A percentile compares a stretch with the other conserved stretches of the same genome.
Conservation (phyloP, 2,329 filamentous ascomycete species). For the Aspergillus hiratsukae region DNA sequence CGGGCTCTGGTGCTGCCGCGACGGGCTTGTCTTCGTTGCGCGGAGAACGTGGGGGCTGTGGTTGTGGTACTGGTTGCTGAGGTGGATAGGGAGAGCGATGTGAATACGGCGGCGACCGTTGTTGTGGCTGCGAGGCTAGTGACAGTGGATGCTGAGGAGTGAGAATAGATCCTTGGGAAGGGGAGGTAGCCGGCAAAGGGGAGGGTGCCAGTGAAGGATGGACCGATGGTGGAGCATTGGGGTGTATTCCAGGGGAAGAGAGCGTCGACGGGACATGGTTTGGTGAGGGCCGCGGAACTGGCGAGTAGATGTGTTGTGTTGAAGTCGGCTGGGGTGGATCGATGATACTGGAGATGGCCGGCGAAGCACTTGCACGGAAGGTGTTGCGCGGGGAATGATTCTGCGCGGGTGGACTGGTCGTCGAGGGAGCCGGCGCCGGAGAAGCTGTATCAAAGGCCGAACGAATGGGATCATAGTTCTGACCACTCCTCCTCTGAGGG, state of each 20-base stretch:
- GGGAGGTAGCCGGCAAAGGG: conserved; percentile 19
- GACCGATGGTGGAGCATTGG: conserved; percentile 21
- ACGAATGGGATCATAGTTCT: conserved; percentile 85
- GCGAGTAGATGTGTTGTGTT: conserved; percentile 26
- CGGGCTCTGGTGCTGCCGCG: conserved; percentile 12
- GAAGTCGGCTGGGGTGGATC: conserved; percentile 56
- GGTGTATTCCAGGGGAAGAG: conserved; percentile 23
- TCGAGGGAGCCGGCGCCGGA: conserved; percentile 33
- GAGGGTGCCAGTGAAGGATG: conserved; percentile 21
- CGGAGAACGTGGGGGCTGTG: conserved; percentile 10
- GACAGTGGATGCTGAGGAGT: conserved; percentile 12
- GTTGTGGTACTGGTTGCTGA: conserved; percentile 17
- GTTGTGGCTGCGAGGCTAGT: conserved; percentile 10
- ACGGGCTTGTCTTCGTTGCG: conserved; percentile 9
- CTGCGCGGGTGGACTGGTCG: conserved; percentile 44
- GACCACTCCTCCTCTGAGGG: conserved; percentile 62
- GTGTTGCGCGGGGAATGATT: conserved; percentile 47
- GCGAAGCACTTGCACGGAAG: conserved; percentile 77
- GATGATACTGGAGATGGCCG: conserved; percentile 85
- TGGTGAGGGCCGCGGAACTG: conserved; percentile 25
- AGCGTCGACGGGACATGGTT: conserved; percentile 21
- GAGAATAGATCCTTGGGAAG: conserved; percentile 17
- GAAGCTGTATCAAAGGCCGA: conserved; percentile 54
- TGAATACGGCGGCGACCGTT: conserved; percentile 19
- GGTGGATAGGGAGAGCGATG: conserved; percentile 23